Evolutionary conservation across 2,329 filamentous ascomycete species (phyloP).

Genomic region (Aspergillus hiratsukae): DNA sequence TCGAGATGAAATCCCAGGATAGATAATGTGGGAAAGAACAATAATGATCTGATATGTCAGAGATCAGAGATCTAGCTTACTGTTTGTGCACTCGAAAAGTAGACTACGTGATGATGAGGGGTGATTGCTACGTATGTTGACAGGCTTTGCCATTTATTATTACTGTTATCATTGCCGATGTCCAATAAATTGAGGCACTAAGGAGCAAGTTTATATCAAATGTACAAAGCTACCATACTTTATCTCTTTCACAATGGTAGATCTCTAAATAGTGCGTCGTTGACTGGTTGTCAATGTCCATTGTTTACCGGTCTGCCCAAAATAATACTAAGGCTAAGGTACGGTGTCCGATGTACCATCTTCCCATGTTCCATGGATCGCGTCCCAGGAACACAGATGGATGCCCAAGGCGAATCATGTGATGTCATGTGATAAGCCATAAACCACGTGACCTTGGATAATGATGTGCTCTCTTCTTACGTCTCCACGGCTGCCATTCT

Average conservation of each 20-base stretch:
- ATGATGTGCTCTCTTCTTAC: neutral
- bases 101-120: neutral
- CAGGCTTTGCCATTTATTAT: neutral
- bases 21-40: neutral
- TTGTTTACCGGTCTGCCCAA: neutral
- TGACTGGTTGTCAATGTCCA: neutral
- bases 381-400: neutral
- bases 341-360: too few species aligned
- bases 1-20: neutral
- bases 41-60: neutral
- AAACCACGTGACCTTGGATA: neutral
- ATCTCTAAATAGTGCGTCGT: neutral
- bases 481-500: neutral
- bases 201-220: neutral
- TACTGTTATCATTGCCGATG: neutral
- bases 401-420: neutral
- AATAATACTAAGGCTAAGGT: too few species aligned
- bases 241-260: neutral
- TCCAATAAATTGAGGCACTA: neutral
- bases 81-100: too few species aligned
- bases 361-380: neutral
- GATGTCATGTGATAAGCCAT: neutral
- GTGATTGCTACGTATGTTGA: neutral
- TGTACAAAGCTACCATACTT: neutral
- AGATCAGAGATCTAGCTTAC: neutral